Conservation (phyloP, 208 protist species). For the Balamuthia mandrillaris region DNA sequence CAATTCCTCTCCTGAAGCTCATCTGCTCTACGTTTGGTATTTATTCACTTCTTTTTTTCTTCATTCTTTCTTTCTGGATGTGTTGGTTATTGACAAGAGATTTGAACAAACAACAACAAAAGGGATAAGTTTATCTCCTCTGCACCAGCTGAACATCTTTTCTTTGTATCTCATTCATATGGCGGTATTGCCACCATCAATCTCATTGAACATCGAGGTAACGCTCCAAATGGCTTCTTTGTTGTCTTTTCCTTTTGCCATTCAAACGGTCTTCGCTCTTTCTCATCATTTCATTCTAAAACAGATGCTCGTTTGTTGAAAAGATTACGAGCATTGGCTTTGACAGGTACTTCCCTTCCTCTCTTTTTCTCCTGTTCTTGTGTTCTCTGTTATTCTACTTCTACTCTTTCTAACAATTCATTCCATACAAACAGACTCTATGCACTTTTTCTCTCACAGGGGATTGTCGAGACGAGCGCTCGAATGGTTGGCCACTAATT, state of each 20-base stretch:
- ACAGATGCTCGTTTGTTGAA: not conserved
- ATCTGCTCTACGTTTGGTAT: not conserved
- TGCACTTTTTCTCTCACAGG: not conserved
- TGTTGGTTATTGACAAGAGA: no score
- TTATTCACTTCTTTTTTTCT: no score
- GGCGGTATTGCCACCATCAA: not conserved
- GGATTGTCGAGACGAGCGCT: not conserved
- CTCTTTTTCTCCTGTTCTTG: no score
- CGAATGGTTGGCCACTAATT: not conserved
- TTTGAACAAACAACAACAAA: no score
- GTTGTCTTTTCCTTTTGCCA: not conserved
- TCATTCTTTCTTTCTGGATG: no score
- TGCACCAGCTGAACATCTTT: not conserved
- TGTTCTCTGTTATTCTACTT: no score
- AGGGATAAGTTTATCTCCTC: no score
- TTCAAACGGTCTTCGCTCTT: not conserved
- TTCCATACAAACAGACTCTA: no score
- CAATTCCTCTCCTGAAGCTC: not conserved
- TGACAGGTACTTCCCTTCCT: no score
- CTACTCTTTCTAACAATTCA: no score
- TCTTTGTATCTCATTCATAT: not conserved
- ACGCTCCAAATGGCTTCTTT: not conserved
- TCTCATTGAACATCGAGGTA: not conserved
- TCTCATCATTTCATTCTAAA: not conserved
- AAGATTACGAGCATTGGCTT: not conserved